Conservation (phyloP, 495 filamentous ascomycete genomes). For the Aspergillus diversus region DNA sequence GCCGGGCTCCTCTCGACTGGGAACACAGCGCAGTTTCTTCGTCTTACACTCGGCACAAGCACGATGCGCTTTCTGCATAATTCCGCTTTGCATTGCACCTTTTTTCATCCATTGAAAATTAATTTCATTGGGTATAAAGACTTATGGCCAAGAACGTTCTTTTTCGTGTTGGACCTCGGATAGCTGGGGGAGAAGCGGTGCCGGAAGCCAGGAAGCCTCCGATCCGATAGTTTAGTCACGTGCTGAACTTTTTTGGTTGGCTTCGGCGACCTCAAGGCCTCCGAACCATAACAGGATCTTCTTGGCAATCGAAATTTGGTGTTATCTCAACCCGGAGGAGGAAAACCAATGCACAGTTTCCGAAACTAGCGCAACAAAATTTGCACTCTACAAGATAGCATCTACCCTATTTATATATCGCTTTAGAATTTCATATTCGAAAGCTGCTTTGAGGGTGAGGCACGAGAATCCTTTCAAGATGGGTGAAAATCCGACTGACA, state of each 20-base stretch:
- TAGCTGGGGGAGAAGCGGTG: neutral
- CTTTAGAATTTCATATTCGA: neutral
- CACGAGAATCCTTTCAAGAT: neutral
- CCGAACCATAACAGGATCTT: neutral
- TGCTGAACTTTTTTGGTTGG: neutral
- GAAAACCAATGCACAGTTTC: no score
- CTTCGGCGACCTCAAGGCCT: neutral
- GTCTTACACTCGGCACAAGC: constrained; percentile 8
- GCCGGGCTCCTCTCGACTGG: constrained; percentile 1
- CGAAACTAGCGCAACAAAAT: no score
- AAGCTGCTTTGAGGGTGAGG: neutral
- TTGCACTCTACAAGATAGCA: no score
- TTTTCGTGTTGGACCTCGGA: neutral
- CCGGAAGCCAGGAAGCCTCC: neutral
- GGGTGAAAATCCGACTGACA: neutral
- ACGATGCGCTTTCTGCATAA: neutral
- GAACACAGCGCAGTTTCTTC: constrained; percentile 10
- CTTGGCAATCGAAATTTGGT: neutral
- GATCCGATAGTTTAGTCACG: neutral
- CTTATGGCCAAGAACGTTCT: neutral
- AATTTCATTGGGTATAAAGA: neutral
- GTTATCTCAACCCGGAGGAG: neutral
- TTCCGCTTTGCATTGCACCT: neutral
- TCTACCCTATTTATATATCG: neutral
- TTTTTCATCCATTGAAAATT: neutral